A percentile compares a stretch with the other conserved stretches of the same genome.
Conservation (phyloP, 202 grass and related monocot species). For the Panicum virgatum region DNA sequence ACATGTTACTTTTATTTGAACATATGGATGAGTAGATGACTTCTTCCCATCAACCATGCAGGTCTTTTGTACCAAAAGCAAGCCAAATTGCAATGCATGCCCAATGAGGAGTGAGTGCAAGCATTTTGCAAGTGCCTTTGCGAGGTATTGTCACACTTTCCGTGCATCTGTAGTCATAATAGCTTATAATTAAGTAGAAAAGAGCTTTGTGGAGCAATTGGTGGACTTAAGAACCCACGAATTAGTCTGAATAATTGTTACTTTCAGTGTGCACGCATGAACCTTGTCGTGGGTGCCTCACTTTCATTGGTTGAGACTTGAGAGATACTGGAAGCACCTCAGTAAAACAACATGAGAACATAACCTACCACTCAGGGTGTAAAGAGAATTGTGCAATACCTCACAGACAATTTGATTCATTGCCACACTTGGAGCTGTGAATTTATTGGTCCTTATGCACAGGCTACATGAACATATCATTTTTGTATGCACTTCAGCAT, state of each 20-base stretch:
- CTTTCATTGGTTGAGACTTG: slow-evolving; percentile 6
- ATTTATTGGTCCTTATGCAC: slow-evolving; percentile 18
- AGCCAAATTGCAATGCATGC: slow-evolving; percentile 96
- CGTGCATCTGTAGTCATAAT: slow-evolving; percentile 26
- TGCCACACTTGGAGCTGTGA: neutral
- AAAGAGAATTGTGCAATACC: neutral
- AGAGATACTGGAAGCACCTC: neutral
- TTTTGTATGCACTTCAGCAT: slow-evolving; percentile 7
- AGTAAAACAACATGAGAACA: slow-evolving; percentile 18
- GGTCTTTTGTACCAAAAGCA: slow-evolving; percentile 98
- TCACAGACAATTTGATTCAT: slow-evolving; percentile 2
- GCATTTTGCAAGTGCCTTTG: slow-evolving; percentile 97
- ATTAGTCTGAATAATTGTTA: slow-evolving; percentile 29
- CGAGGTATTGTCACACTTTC: slow-evolving; percentile 62
- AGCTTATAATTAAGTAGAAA: slow-evolving; percentile 35
- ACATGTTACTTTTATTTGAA: neutral
- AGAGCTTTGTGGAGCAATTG: neutral
- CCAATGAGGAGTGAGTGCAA: slow-evolving; percentile 92
- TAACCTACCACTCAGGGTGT: neutral
- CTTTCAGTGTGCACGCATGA: neutral
- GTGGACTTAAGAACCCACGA: neutral
- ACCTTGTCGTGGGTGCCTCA: neutral
- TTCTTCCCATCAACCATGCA: slow-evolving; percentile 39
- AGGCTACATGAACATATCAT: neutral
- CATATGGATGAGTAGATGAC: neutral